Evolutionary conservation across 2,329 filamentous ascomycete species (phyloP), one percentile per base, ranked within the genome.

Genomic region (Fusarium decemcellulare): DNA sequence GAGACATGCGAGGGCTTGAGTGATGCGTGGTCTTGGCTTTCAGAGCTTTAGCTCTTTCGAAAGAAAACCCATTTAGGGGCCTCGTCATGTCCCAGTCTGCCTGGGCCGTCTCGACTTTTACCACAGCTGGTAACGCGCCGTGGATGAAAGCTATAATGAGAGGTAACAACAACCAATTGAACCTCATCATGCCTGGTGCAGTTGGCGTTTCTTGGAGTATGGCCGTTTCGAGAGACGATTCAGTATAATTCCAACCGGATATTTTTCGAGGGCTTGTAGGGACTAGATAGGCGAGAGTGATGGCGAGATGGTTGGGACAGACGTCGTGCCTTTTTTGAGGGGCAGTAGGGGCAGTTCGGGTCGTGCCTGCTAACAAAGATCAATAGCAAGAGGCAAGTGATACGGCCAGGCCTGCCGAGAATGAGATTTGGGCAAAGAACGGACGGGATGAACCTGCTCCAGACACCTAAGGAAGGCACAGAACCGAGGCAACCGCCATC

Each of bases 41-140:
- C 27, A 75, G 15, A 3, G 76, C 77, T 44, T 76, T 78, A 61
- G 74, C 73, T 36, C 77, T 72, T 63, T 82, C 73, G 59, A 83
- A 82, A 27, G 70, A 74, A 65, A 83, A 71, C 9, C 80, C 81
- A 29, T 81, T 80, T 54, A 83, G 72, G 14, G 79, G 76, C 63
- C 74, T 74, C 8, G 76, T 76, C 14, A 82, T 61, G 37, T 81
- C 79, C 76, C 76, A 79, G 42, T 69, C 69, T 10, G 51, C 16
- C 12, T 50, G 51, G 4, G 10, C 18, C 10, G 39, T n/a, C 2
- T 58, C 52, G 12, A 14, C 39, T 11, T 18, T 14, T 8, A 60
- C 52, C 3, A 29, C 47, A 6, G 53, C 65, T 7, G 67, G 30
- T 4, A 64, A 12, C 3, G 36, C 55, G 14, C 59, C 40, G 14